A percentile compares a stretch with the other conserved stretches of the same genome.
phyloP scores from a whole-genome alignment of 2,329 filamentous ascomycete species.

The Iodosphaeria phyllophila region DNA sequence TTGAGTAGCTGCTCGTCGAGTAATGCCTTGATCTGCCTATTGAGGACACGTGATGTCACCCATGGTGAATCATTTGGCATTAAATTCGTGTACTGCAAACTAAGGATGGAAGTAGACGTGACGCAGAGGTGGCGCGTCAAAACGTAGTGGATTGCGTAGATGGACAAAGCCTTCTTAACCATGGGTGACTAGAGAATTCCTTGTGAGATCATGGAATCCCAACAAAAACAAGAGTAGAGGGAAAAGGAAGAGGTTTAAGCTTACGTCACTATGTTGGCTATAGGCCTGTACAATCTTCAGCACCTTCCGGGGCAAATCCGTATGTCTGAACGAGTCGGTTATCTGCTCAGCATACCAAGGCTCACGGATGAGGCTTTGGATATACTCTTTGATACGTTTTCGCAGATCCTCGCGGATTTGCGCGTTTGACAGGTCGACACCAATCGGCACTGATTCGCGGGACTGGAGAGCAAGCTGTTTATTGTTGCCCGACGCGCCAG shows the following conservation, averaged over 20 bases:
- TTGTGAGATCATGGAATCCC: background rate
- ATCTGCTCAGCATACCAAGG: constrained; percentile 28
- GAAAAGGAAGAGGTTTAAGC: constrained; percentile 4
- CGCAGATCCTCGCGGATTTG: constrained; percentile 25
- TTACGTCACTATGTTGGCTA: constrained; percentile 23
- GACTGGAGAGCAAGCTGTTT: constrained; percentile 22
- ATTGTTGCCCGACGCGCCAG: constrained; percentile 17
- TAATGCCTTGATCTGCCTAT: constrained; percentile 36
- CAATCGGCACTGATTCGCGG: constrained; percentile 27
- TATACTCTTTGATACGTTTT: constrained; percentile 26
- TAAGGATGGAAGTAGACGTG: constrained; percentile 22
- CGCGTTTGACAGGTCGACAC: constrained; percentile 23
- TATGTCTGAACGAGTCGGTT: constrained; percentile 25
- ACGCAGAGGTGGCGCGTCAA: constrained; percentile 35
- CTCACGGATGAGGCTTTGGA: constrained; percentile 28
- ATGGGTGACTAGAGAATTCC: constrained; percentile 20
- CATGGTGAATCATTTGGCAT: constrained; percentile 23
- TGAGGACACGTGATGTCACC: constrained; percentile 33
- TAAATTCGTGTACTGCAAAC: constrained; percentile 21
- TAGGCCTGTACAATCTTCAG: constrained; percentile 28
- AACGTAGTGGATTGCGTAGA: constrained; percentile 38
- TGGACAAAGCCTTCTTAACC: constrained; percentile 31
- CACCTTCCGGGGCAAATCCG: constrained; percentile 24
- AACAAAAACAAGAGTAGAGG: constrained; percentile 1
- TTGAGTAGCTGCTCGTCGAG: constrained; percentile 33